Evolutionary conservation across 768 basidiomycete species (phyloP), one percentile per base, ranked within the genome.

Genomic region (Russula compacta): DNA sequence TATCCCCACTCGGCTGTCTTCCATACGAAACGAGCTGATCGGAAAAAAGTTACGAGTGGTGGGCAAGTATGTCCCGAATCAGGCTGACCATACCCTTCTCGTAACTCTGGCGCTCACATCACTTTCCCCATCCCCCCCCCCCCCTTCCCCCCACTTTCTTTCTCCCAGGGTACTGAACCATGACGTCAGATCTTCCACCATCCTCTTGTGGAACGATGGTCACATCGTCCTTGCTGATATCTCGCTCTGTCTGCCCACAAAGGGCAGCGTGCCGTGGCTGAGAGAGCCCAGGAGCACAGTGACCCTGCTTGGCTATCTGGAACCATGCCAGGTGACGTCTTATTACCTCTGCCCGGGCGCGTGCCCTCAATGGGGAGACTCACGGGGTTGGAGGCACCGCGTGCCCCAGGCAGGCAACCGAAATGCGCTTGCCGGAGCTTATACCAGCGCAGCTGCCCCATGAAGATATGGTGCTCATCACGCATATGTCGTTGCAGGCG

Each of bases 21-120:
- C 61, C 10, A 58, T 63, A 48, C 48, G 60, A n/a, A 47, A 60
- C 6, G 64, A 55, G 32, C 57, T 65, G 44, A 58, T 66, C 49
- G 60, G 60, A 33, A 65, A 63, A 47, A 66, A 66, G 40, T n/a
- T 66, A 17, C 66, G 66, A 39, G 59, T 66, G 24, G 58, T 59
- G 42, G 66, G 66, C 47, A 65, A 58, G 66, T 66, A 58, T 43
- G 64, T 60, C 48, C 49, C 42, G 12, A 39, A 40, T 44, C 35
- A 6, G 55, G 55, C 17, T 19, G 12, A 35, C 36, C 36, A 35
- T 32, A 19, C 35, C 19, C 43, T 44, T 44, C 21, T 50, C 24
- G 38, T 43, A 32, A 8, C 19, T 56, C 36, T 21, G 44, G 33
- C 33, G 44, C 52, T 53, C 33, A 47, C 51, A 19, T 32, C 8